Conservation (phyloP, 768 basidiomycete genomes). For the Lactarius sp. region DNA sequence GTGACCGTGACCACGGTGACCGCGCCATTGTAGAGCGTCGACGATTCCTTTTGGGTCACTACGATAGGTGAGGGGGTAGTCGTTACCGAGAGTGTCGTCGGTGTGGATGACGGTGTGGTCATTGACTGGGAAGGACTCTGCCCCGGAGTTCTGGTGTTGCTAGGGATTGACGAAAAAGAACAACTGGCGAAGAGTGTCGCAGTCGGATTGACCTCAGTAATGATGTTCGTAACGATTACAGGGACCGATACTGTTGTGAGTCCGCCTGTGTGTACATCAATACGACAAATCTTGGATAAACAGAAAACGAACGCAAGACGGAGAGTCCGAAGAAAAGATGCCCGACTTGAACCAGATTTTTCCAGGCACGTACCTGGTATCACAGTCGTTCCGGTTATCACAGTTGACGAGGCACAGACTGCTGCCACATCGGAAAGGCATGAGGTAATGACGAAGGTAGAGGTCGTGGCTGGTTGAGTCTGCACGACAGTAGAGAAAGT, state of each 20-base stretch:
- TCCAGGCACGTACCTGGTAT: conserved; percentile 18
- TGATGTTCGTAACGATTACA: conserved; percentile 13
- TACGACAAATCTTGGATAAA: not conserved
- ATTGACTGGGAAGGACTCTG: not conserved
- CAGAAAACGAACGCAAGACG: not conserved
- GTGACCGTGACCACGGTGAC: conserved; percentile 3
- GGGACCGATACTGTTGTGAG: conserved; percentile 19
- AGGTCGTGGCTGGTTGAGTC: conserved; percentile 12
- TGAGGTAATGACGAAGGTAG: conserved; percentile 5
- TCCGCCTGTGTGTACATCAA: conserved; percentile 12
- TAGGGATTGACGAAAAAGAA: not conserved
- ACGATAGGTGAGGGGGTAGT: conserved; percentile 8
- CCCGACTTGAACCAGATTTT: not conserved
- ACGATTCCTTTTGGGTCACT: not conserved
- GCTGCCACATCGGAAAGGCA: conserved; percentile 10
- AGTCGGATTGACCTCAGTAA: conserved; percentile 17
- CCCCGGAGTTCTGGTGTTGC: not conserved
- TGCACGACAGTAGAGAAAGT: conserved; percentile 12
- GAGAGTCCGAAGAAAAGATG: not conserved
- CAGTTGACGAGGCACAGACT: conserved; percentile 3
- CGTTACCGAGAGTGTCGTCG: conserved; percentile 2
- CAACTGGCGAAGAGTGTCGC: conserved; percentile 23
- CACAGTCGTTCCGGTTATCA: not conserved
- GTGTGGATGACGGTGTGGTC: not conserved
- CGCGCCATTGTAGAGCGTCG: conserved; percentile 4